Base-by-base conservation (phyloP, 495 filamentous ascomycete genomes). In the Aspergillus diversus region DNA sequence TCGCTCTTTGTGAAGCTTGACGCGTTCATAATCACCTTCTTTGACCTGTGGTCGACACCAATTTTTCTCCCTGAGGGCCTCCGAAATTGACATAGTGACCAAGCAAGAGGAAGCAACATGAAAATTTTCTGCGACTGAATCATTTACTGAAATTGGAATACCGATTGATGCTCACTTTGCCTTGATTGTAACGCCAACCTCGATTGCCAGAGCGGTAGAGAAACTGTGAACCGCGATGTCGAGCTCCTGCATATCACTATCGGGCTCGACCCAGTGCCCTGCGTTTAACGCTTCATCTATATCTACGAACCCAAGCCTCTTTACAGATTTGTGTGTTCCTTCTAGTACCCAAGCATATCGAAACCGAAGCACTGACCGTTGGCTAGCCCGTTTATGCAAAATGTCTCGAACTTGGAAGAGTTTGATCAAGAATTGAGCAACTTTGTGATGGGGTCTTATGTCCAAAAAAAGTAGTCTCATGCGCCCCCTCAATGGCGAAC, bases 221-320 rank as follows among this genome's bases (percentile, higher is more conserved):
- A 17, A 50, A 42, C 12, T 9, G 34, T 16, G 55, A 56, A 58
- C 63, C 71, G 66, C 59, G 49, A 81, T 81, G 79, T 69, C 80
- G 61, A 62, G 61, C 64, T 68, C 68, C 59, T 99, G 96, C 71
- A 86, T 99, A 58, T 86, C 94, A 17, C 85, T 99, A 33, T 76
- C 84, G 48, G 87, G 83, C 46, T 97, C 96, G 31, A 91, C 84
- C 21, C 79, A 84, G 58, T 99, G 96, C 77, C 80, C 90, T 58
- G 93, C 94, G 33, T 99, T 96, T 74, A 87, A 86, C 69, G 73
- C 83, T 39, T 86, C 96, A 2, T 95, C 90, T 4, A 85, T 99
- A 46, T 94, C 92, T 35, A 94, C 88, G 47, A 84, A 86, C 71
- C 77, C 75, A 42, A 78, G 76, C 54, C 72, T 96, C 53, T 82